Conservation (phyloP, 73 alveolate genomes). For the Effrenium voratum region DNA sequence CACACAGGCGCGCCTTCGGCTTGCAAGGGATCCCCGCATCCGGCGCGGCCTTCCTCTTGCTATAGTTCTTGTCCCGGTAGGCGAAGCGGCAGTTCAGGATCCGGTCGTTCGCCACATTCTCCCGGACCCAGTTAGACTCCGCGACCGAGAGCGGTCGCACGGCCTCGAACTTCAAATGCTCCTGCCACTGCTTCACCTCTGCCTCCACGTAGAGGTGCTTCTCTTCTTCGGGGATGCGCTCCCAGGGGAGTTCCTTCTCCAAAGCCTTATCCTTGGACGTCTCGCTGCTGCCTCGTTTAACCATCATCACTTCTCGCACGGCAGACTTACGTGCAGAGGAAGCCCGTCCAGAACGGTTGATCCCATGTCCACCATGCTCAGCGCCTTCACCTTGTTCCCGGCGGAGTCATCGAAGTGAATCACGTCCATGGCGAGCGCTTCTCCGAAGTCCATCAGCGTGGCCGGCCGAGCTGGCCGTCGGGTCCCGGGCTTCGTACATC, state of each 20-base stretch:
- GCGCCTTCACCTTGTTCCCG: not conserved
- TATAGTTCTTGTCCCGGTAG: not conserved
- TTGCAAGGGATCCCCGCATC: not conserved
- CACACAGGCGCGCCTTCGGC: not conserved
- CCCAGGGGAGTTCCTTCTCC: slow-evolving; percentile 3
- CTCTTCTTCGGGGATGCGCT: not conserved
- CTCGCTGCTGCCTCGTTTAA: not conserved
- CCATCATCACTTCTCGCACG: not conserved
- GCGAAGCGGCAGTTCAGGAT: not conserved
- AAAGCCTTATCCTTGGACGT: not conserved
- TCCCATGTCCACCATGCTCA: slow-evolving; percentile 9
- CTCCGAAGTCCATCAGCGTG: slow-evolving; percentile 6
- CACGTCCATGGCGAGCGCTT: not conserved
- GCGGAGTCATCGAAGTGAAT: not conserved
- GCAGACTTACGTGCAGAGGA: no score
- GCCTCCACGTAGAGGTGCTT: not conserved
- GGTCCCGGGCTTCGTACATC: not conserved
- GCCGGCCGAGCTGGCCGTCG: not conserved
- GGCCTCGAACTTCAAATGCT: not conserved
- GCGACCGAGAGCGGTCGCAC: not conserved
- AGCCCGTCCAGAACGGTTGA: not conserved
- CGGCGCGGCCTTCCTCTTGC: not conserved
- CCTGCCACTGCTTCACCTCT: not conserved
- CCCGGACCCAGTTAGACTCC: not conserved
- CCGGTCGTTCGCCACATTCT: not conserved